Percentiles rank a stretch among this genome's conserved stretches.
These are phyloP conservation scores for Gastrolobium bilobum DNA, from an alignment of 306 rosid species.

Conservation along the genomic window DNA sequence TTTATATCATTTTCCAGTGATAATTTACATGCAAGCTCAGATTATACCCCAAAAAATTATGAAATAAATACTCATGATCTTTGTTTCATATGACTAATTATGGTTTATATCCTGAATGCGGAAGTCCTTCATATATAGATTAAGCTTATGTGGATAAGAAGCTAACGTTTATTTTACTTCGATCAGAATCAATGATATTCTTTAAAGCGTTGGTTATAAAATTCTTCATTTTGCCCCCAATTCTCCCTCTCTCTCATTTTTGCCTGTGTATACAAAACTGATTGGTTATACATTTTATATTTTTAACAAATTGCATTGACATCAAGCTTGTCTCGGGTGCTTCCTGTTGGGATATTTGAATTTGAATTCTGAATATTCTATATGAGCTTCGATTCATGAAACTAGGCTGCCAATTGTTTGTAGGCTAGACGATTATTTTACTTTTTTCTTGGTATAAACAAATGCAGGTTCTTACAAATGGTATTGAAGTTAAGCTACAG, in stretches of 20 bases:
- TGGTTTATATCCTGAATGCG: background rate
- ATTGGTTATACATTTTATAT: background rate
- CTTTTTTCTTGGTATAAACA: slow-evolving; percentile 11
- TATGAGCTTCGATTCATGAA: slow-evolving; percentile 1
- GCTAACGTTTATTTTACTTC: slow-evolving; percentile 2
- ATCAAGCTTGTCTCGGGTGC: background rate
- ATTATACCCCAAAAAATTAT: background rate
- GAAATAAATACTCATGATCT: background rate
- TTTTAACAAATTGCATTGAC: background rate
- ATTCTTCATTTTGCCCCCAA: background rate
- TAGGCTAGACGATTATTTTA: slow-evolving; percentile 33
- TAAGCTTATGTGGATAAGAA: background rate
- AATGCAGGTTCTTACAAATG: slow-evolving; percentile 92
- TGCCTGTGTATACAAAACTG: background rate
- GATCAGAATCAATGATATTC: background rate
- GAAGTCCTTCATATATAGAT: background rate
- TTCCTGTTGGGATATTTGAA: slow-evolving; percentile 26
- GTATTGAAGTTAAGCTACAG: slow-evolving; percentile 97
- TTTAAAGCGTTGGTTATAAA: background rate
- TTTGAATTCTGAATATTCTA: slow-evolving; percentile 14
- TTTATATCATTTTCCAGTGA: background rate
- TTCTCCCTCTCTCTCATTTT: background rate
- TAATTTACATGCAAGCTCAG: slow-evolving; percentile 35
- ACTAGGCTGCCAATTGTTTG: slow-evolving; percentile 7
- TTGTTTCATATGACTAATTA: background rate